Conservation (phyloP, 2,329 filamentous ascomycete genomes). For the Tolypocladium tundrense region DNA sequence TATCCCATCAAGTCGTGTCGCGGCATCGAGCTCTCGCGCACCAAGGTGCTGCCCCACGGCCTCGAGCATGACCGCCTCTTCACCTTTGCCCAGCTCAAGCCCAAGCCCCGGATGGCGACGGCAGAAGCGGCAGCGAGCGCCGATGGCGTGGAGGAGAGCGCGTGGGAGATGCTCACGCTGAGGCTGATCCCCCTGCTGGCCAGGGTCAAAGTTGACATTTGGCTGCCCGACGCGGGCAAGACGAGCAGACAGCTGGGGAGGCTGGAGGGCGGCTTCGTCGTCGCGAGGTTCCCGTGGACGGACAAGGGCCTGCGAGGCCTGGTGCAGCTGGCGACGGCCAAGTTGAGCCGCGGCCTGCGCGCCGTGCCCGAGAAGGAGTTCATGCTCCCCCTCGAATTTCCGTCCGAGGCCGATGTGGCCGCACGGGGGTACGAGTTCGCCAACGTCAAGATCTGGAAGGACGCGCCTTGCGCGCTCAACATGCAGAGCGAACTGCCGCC, state of each 20-base stretch:
- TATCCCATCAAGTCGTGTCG: slow-evolving; percentile 79
- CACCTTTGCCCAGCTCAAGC: slow-evolving; percentile 57
- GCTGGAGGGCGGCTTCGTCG: slow-evolving; percentile 47
- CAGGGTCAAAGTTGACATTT: slow-evolving; percentile 56
- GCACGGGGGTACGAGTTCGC: slow-evolving; percentile 48
- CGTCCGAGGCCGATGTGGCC: slow-evolving; percentile 45
- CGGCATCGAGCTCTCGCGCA: slow-evolving; percentile 60
- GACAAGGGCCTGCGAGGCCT: slow-evolving; percentile 37
- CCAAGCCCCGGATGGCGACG: background rate
- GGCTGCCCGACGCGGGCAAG: slow-evolving; percentile 55
- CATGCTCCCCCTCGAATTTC: slow-evolving; percentile 53
- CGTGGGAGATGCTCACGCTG: slow-evolving; percentile 64
- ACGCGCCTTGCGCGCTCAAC: slow-evolving; percentile 44
- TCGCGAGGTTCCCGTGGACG: slow-evolving; percentile 56
- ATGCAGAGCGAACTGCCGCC: slow-evolving; percentile 47
- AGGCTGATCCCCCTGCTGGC: slow-evolving; percentile 61
- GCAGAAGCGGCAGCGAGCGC: background rate
- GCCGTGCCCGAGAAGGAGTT: slow-evolving; percentile 53
- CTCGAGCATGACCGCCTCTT: slow-evolving; percentile 75
- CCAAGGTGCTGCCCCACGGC: slow-evolving; percentile 56
- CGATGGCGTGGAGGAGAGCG: slow-evolving; percentile 10
- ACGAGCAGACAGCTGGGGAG: slow-evolving; percentile 38
- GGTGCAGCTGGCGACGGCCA: slow-evolving; percentile 35
- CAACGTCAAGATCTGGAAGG: slow-evolving; percentile 56
- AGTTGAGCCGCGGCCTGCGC: slow-evolving; percentile 36